phyloP scores from a whole-genome alignment of 192 early-diverging fungal genomes.

The Obelidium mucronatum region DNA sequence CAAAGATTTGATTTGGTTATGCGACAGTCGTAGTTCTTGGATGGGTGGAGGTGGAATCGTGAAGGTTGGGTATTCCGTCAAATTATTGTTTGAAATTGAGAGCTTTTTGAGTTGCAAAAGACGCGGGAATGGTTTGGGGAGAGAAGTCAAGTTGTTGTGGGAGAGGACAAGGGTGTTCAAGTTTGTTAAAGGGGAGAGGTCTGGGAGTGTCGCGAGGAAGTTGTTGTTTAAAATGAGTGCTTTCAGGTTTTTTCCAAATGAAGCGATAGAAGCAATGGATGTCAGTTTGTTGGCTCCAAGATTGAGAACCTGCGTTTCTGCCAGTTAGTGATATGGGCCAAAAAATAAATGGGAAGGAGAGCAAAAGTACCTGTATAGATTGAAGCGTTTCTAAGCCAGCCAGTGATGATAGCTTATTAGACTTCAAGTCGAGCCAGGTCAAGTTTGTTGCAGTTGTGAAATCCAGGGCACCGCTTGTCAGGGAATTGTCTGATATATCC shows the following conservation, averaged over 20 bases:
- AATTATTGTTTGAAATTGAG: constrained; percentile 75
- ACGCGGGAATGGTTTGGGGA: constrained; percentile 48
- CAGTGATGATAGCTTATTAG: constrained; percentile 13
- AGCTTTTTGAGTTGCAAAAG: constrained; percentile 77
- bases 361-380: background rate
- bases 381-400: constrained; percentile 2
- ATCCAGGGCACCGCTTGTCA: background rate
- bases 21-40: constrained; percentile 77
- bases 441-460: background rate
- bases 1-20: constrained; percentile 70
- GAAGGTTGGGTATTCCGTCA: constrained; percentile 74
- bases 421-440: constrained; percentile 14
- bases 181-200: constrained; percentile 19
- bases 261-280: constrained; percentile 63
- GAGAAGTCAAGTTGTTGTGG: constrained; percentile 72
- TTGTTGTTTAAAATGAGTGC: constrained; percentile 86
- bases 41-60: constrained; percentile 50
- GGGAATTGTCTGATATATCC: constrained; percentile 7
- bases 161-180: constrained; percentile 66
- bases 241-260: constrained; percentile 67
- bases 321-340: background rate
- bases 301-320: constrained; percentile 60
- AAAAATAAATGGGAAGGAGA: too few species aligned
- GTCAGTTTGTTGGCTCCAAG: constrained; percentile 71
- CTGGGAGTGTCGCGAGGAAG: constrained; percentile 35